These are phyloP conservation scores for Phialocephala subalpina DNA, from an alignment of 2,329 filamentous ascomycete species.

Conservation along the genomic window DNA sequence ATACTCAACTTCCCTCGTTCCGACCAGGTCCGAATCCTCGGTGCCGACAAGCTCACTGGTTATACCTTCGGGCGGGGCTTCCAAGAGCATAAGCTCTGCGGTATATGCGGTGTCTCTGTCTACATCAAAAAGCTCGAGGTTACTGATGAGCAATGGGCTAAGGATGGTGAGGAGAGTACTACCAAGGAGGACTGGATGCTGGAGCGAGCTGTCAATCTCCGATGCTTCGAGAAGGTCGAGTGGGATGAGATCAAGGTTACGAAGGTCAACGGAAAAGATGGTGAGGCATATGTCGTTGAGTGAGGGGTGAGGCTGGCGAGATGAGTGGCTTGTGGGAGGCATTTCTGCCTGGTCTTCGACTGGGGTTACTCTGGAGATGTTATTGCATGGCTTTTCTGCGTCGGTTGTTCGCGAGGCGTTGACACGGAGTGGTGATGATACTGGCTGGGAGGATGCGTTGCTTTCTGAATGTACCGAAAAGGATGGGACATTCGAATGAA, in stretches of 20 bases:
- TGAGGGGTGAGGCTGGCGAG: neutral
- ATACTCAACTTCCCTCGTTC: constrained; percentile 21
- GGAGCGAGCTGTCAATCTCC: constrained; percentile 25
- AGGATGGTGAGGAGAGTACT: constrained; percentile 4
- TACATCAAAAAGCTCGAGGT: constrained; percentile 15
- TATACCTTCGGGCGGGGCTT: constrained; percentile 22
- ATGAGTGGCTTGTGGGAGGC: neutral
- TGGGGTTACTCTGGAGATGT: neutral
- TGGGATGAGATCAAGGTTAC: constrained; percentile 26
- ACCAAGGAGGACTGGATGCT: constrained; percentile 17
- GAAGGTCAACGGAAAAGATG: constrained; percentile 16
- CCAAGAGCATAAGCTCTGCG: constrained; percentile 24
- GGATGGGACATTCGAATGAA: too few relatives aligned
- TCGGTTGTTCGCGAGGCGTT: neutral
- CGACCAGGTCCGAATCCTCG: constrained; percentile 21
- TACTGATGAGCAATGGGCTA: constrained; percentile 4
- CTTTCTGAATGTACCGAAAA: too few relatives aligned
- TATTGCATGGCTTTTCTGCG: neutral
- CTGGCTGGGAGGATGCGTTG: too few relatives aligned
- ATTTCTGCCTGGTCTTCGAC: neutral
- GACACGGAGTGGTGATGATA: too few relatives aligned
- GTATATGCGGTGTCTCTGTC: constrained; percentile 24
- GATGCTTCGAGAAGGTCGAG: constrained; percentile 27
- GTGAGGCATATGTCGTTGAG: constrained; percentile 22
- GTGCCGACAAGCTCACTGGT: constrained; percentile 6